These are phyloP conservation scores for Prorocentrum cordatum DNA, from an alignment of 169 alveolate species.

Conservation along the genomic window DNA sequence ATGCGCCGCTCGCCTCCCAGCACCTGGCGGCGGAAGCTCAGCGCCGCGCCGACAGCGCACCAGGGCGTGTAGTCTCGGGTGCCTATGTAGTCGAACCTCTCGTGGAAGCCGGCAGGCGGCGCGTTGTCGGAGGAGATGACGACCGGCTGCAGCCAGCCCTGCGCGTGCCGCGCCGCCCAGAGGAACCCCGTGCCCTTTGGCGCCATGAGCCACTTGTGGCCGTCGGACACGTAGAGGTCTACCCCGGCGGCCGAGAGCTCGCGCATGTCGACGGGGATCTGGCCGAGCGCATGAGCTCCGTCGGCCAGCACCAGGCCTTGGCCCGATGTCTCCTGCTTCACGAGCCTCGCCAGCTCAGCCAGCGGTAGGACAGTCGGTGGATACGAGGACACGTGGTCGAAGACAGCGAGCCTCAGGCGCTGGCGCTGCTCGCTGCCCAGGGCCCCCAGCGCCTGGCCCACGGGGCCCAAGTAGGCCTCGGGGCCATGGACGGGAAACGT, in stretches of 20 bases:
- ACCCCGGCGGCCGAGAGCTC: background rate
- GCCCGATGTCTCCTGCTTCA: constrained; percentile 17
- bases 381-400: constrained; percentile 26
- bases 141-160: constrained; percentile 34
- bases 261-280: background rate
- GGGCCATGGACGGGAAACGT: no score
- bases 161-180: constrained; percentile 9
- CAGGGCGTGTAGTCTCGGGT: constrained; percentile 54
- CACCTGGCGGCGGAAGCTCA: constrained; percentile 33
- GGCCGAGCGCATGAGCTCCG: constrained; percentile 63
- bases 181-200: constrained; percentile 56
- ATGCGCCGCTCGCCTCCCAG: background rate
- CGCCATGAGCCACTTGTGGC: constrained; percentile 68
- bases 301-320: constrained; percentile 17
- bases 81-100: constrained; percentile 53
- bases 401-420: background rate
- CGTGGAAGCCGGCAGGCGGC: constrained; percentile 11
- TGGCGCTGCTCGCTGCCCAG: no score
- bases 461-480: no score
- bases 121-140: constrained; percentile 51
- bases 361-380: constrained; percentile 52
- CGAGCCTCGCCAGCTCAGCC: constrained; percentile 7
- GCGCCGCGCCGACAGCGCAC: constrained; percentile 43
- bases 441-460: no score
- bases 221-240: constrained; percentile 13